Percentiles rank a stretch among this genome's conserved stretches.
phyloP scores from a whole-genome alignment of 768 basidiomycete genomes.

The Auriscalpium vulgare region DNA sequence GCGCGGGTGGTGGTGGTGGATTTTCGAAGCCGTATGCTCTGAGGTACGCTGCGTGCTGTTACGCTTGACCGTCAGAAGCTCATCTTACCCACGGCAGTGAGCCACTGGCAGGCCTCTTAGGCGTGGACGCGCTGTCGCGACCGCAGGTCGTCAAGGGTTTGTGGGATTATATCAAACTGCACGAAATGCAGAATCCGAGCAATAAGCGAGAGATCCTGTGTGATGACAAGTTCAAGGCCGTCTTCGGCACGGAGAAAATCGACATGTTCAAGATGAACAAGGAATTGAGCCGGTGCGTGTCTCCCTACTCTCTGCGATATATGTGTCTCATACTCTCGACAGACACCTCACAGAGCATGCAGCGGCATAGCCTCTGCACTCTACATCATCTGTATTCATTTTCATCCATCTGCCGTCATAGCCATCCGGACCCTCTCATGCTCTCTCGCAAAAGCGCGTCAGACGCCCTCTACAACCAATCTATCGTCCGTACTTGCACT shows the following conservation, averaged over 20 bases:
- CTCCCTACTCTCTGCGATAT: not conserved
- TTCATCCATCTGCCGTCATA: no score
- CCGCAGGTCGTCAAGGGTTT: conserved; percentile 87
- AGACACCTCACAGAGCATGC: conserved; percentile 13
- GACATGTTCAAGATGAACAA: conserved; percentile 98
- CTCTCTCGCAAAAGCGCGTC: not conserved
- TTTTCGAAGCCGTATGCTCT: conserved; percentile 72
- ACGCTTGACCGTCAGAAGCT: not conserved
- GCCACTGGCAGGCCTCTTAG: conserved; percentile 64
- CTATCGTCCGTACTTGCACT: no score
- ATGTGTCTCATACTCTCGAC: not conserved
- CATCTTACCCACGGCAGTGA: conserved; percentile 37
- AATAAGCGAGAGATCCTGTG: conserved; percentile 85
- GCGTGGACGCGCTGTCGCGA: conserved; percentile 62
- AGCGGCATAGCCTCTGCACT: conserved; percentile 4
- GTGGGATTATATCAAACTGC: conserved; percentile 82
- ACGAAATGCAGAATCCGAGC: conserved; percentile 75
- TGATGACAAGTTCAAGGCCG: conserved; percentile 59
- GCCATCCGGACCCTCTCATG: no score
- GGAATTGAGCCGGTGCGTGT: conserved; percentile 62
- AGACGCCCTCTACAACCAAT: no score
- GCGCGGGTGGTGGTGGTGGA: conserved; percentile 34
- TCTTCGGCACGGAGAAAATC: conserved; percentile 77
- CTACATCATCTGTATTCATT: no score
- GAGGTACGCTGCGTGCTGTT: conserved; percentile 39